Evolutionary conservation across 495 filamentous ascomycete species (phyloP).

Genomic region (Talaromyces nanjingensis): DNA sequence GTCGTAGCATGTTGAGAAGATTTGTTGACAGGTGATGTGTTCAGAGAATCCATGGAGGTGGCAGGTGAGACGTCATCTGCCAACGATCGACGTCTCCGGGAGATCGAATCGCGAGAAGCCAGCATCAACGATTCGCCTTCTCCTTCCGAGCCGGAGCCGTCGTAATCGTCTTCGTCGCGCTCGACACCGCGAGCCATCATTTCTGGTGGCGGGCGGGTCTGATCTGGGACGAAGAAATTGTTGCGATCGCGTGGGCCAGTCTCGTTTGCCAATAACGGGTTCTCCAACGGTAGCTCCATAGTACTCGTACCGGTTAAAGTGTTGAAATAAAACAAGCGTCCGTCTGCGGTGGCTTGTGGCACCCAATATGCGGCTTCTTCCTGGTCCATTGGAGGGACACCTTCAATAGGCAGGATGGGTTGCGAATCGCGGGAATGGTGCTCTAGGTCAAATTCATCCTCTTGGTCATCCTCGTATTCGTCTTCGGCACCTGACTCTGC

Average conservation of each 20-base stretch:
- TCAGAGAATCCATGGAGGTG: conserved; percentile 87
- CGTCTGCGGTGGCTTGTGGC: conserved; percentile 91
- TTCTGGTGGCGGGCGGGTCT: conserved; percentile 87
- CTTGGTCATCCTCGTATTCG: conserved; percentile 63
- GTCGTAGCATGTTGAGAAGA: not conserved
- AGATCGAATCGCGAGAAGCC: conserved; percentile 50
- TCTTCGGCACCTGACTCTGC: conserved; percentile 53
- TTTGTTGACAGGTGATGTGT: conserved; percentile 48
- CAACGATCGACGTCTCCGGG: conserved; percentile 56
- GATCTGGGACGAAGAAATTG: conserved; percentile 80
- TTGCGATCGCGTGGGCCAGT: conserved; percentile 79
- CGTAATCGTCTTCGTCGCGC: conserved; percentile 77
- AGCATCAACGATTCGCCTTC: conserved; percentile 62
- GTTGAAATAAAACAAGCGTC: conserved; percentile 95
- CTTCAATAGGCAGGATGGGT: conserved; percentile 60
- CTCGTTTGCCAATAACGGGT: conserved; percentile 73
- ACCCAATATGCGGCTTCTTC: conserved; percentile 97
- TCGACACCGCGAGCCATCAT: conserved; percentile 80
- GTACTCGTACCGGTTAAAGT: conserved; percentile 89
- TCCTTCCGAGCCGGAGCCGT: conserved; percentile 79
- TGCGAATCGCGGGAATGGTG: conserved; percentile 48
- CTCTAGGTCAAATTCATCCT: conserved; percentile 62
- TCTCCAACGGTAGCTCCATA: conserved; percentile 89
- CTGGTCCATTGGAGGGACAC: conserved; percentile 54
- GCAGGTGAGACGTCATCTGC: conserved; percentile 77